Evolutionary conservation across 2,329 filamentous ascomycete species (phyloP), one percentile per base, ranked within the genome.

Genomic region (Alternaria tenuissima): DNA sequence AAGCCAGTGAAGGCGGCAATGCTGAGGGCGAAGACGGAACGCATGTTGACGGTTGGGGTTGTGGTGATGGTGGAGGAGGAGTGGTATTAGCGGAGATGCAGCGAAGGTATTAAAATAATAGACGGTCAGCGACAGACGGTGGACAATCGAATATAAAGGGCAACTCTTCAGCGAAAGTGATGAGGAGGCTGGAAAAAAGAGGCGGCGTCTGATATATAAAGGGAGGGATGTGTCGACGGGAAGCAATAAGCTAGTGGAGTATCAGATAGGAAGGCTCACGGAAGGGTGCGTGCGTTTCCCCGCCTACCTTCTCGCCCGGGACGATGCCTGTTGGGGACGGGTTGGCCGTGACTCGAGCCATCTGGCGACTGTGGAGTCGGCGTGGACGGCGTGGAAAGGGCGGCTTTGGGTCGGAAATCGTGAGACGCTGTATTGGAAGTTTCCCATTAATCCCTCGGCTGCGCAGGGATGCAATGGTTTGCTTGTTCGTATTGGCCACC

Each of bases 11-110:
- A 74, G 71, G 86, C 86, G 54, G 79, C 68, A 42, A 79, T 49
- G 68, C 85, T 76, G 65, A 87, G 84, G 78, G 89, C 70, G 65
- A 86, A 67, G 61, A 83, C 79, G 70, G 76, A 76, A 74, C 76
- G 81, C 82, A 84, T 84, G 54, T 38, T 79, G 75, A 54, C 53
- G 58, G 56, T 66, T 59, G 61, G 53, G 49, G 14, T 28, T 43
- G 43, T 46, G 52, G 47, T 52, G 46, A 20, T 30, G 28, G 28
- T 30, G 39, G 43, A 59, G n/a, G 38, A 28, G 54, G 41, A 52
- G 56, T 61, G 20, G 12, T 24, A 20, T 20, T 16, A 16, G 39
- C 4, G 57, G 58, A 65, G 41, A 52, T 55, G 52, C 59, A 38
- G 55, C n/a, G 11, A 55, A 28, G 20, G 62, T 61, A 65, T 65